These are phyloP conservation scores for Penicillium goetzii DNA, from an alignment of 495 filamentous ascomycete genomes.

Conservation along the genomic window DNA sequence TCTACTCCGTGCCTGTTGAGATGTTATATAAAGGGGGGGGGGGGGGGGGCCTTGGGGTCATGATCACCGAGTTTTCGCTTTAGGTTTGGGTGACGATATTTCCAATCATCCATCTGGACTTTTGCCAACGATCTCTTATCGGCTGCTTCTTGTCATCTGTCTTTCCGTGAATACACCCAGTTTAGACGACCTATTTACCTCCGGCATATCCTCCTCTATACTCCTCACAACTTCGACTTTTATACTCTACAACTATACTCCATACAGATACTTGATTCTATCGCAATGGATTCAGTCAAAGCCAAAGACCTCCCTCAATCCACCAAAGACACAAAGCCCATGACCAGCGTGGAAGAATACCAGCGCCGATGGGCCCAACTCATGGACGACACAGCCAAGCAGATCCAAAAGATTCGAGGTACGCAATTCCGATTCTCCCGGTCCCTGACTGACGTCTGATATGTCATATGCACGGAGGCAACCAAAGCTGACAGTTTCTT, in stretches of 20 bases:
- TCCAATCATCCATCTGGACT: background rate
- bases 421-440: slow-evolving; percentile 8
- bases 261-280: background rate
- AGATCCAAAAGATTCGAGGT: slow-evolving; percentile 35
- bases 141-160: background rate
- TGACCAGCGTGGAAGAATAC: slow-evolving; percentile 27
- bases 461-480: slow-evolving; percentile 26
- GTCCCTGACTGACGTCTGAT: slow-evolving; percentile 6
- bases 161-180: background rate
- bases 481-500: slow-evolving; percentile 14
- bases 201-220: background rate
- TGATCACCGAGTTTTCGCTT: background rate
- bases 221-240: background rate
- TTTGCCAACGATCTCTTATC: background rate
- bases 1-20: background rate
- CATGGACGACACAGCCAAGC: slow-evolving; percentile 30
- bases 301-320: slow-evolving; percentile 8
- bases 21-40: slow-evolving; percentile 22
- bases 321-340: slow-evolving; percentile 10
- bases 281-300: slow-evolving; percentile 24
- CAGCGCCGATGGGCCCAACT: slow-evolving; percentile 32
- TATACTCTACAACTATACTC: background rate
- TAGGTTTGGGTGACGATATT: background rate
- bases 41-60: slow-evolving; percentile 8
- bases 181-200: background rate